These are phyloP conservation scores for Cyclanthera cordifolia DNA, from an alignment of 306 rosid species.

Conservation along the genomic window DNA sequence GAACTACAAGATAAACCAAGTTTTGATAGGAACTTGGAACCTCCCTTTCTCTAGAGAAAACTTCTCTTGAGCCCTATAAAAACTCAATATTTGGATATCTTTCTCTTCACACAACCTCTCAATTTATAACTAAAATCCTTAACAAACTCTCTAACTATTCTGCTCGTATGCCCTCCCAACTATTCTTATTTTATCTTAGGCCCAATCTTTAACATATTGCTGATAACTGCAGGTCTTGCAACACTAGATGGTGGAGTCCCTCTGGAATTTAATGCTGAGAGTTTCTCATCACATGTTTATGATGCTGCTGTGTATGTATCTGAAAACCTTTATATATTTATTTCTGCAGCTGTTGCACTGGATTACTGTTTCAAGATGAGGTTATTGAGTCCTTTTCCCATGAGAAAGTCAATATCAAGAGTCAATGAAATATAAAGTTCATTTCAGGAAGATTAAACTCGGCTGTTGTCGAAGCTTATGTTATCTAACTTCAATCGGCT, in stretches of 20 bases:
- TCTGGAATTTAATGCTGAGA: conserved; percentile 37
- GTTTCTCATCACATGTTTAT: conserved; percentile 45
- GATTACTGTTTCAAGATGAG: conserved; percentile 67
- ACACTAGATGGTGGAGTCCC: conserved; percentile 43
- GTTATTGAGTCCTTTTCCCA: conserved; percentile 52
- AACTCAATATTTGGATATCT: too few relatives aligned
- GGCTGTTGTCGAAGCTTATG: background rate
- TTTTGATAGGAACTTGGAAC: too few relatives aligned
- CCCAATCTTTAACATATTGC: background rate
- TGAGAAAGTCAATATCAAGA: conserved; percentile 24
- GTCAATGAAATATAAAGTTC: background rate
- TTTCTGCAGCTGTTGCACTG: conserved; percentile 54
- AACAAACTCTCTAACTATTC: too few relatives aligned
- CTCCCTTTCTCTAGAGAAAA: too few relatives aligned
- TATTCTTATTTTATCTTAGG: too few relatives aligned
- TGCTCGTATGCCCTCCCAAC: too few relatives aligned
- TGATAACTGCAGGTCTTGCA: conserved; percentile 58
- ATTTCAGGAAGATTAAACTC: background rate
- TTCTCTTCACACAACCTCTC: too few relatives aligned
- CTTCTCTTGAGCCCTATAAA: too few relatives aligned
- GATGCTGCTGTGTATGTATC: conserved; percentile 50
- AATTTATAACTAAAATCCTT: too few relatives aligned
- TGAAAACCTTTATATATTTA: conserved; percentile 54
- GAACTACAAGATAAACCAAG: too few relatives aligned
- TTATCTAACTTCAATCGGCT: background rate